phyloP scores from a whole-genome alignment of 345 rosid species.

The Hibiscus syriacus region DNA sequence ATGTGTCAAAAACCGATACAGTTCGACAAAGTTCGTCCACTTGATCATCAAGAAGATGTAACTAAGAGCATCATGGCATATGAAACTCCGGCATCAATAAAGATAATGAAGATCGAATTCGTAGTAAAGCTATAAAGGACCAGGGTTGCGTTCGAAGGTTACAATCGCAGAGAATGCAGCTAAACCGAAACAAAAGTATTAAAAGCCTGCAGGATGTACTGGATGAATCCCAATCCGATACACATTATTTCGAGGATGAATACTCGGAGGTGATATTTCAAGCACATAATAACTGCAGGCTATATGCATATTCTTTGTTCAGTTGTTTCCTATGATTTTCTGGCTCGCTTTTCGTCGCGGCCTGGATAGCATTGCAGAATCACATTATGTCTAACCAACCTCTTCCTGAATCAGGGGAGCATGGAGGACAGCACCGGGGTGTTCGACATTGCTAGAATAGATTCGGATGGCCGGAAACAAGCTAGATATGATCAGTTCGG shows the following conservation, averaged over 20 bases:
- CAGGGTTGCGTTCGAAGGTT: conserved; percentile 21
- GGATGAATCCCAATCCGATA: conserved; percentile 51
- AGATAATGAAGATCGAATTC: conserved; percentile 13
- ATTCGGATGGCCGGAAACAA: conserved; percentile 11
- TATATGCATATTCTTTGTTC: background rate
- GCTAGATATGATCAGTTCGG: conserved; percentile 27
- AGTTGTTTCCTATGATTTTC: background rate
- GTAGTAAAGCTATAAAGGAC: conserved; percentile 8
- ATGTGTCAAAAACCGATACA: conserved; percentile 21
- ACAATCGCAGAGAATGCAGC: conserved; percentile 13
- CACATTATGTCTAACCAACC: background rate
- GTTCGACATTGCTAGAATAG: background rate
- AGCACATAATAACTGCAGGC: background rate
- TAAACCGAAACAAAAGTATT: conserved; percentile 23
- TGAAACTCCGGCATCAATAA: background rate
- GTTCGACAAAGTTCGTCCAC: conserved; percentile 40
- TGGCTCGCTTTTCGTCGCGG: background rate
- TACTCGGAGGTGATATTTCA: conserved; percentile 30
- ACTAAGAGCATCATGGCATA: conserved; percentile 9
- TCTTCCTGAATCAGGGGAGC: conserved; percentile 29
- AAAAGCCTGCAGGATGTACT: conserved; percentile 50
- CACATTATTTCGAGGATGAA: conserved; percentile 25
- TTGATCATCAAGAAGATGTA: conserved; percentile 25
- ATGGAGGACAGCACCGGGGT: conserved; percentile 9
- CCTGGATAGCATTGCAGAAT: background rate